Evolutionary conservation across 257 asterid genomes (phyloP), one percentile per base, ranked within the genome.

Genomic region (Perilla frutescens): DNA sequence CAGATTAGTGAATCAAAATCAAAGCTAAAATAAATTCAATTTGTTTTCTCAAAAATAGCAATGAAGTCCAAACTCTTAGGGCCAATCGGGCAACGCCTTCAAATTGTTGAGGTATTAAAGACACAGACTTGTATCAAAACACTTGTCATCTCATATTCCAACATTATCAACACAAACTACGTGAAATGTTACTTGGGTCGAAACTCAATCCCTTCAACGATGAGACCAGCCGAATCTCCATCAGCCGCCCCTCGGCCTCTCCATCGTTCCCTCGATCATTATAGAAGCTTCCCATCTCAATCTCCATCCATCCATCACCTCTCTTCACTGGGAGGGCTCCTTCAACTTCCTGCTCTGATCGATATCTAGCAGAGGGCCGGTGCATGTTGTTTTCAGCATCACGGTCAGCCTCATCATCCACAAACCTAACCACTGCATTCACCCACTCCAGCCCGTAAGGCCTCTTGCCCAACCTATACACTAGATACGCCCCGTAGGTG

Each of bases 121-220:
- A 20, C 26, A 20, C 26, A n/a, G n/a, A n/a, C n/a, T n/a, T n/a
- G n/a, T n/a, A n/a, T n/a, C n/a, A n/a, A n/a, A n/a, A n/a, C n/a
- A 20, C 26, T 20, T 20, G 0, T 1, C 26, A 20, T 20, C 26
- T 20, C 26, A 20, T 20, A 1, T 20, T 20, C 26, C 26, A 20
- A 20, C 26, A 20, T 20, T 20, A 20, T 20, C 26, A 20, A 20
- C 26, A 20, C 26, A 20, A 20, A 20, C 26, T 20, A 20, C 26
- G 26, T 20, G 1, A 20, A 20, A 20, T 20, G 26, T 4, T 2
- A 40, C 26, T 7, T 26, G 0, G 84, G 82, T 9, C 79, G 81
- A 70, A 81, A 78, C 81, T 84, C 86, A 62, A 81, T 62, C 43
- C 88, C 84, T 61, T 84, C 73, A 58, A 79, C 69, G 20, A 78